Evolutionary conservation across 768 basidiomycete genomes (phyloP).

Genomic region (Leccinellum albellum): DNA sequence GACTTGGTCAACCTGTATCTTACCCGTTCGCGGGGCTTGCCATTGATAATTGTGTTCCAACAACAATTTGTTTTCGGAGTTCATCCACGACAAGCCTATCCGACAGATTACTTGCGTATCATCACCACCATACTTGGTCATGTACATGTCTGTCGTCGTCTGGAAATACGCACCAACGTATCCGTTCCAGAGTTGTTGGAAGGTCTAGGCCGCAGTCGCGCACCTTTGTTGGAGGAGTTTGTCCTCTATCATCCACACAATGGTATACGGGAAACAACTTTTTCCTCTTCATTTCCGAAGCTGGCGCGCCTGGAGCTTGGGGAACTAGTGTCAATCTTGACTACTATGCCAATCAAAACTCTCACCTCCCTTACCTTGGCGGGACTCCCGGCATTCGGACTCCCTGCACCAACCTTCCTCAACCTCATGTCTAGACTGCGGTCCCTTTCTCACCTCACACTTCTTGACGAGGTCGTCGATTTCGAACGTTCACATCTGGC

Average conservation of each 20-base stretch:
- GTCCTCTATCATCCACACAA: slow-evolving; percentile 22
- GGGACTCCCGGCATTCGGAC: slow-evolving; percentile 20
- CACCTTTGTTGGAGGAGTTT: slow-evolving; percentile 26
- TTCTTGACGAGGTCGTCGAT: slow-evolving; percentile 28
- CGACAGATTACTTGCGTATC: slow-evolving; percentile 22
- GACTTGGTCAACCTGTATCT: slow-evolving; percentile 28
- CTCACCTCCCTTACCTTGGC: slow-evolving; percentile 25
- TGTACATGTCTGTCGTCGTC: slow-evolving; percentile 22
- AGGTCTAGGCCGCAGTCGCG: slow-evolving; percentile 17
- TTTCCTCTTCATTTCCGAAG: slow-evolving; percentile 20
- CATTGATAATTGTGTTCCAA: slow-evolving; percentile 20
- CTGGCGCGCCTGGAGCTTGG: slow-evolving; percentile 23
- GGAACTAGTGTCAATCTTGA: slow-evolving; percentile 14
- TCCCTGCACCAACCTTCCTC: slow-evolving; percentile 20
- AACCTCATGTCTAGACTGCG: slow-evolving; percentile 20
- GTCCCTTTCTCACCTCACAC: slow-evolving; percentile 21
- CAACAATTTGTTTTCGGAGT: slow-evolving; percentile 20
- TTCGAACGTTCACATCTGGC: slow-evolving; percentile 16
- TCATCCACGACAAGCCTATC: slow-evolving; percentile 17
- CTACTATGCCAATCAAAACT: slow-evolving; percentile 12
- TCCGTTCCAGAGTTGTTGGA: slow-evolving; percentile 24
- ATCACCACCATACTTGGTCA: slow-evolving; percentile 25
- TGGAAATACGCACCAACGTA: slow-evolving; percentile 26
- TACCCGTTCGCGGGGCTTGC: slow-evolving; percentile 23
- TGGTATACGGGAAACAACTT: slow-evolving; percentile 3